These are phyloP conservation scores for Anaeromyces robustus DNA, from an alignment of 192 early-diverging fungal genomes.

Conservation along the genomic window DNA sequence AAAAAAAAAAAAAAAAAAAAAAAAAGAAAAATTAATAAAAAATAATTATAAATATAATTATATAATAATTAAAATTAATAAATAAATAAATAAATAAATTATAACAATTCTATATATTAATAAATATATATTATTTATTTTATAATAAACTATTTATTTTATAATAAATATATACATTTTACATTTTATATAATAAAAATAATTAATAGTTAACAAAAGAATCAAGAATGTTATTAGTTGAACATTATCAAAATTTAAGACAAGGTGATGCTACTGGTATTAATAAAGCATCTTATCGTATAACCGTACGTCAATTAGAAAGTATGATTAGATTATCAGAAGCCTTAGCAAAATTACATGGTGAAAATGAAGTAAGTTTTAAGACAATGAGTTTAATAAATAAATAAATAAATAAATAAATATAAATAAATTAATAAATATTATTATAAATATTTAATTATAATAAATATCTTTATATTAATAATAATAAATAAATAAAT, in stretches of 20 bases:
- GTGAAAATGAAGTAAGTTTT: slow-evolving; percentile 27
- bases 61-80: too few species aligned
- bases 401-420: background rate
- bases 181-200: too few species aligned
- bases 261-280: slow-evolving; percentile 59
- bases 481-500: background rate
- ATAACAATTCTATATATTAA: too few species aligned
- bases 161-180: too few species aligned
- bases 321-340: slow-evolving; percentile 91
- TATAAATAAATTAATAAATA: background rate
- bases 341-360: slow-evolving; percentile 81
- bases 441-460: too few species aligned
- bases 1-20: too few species aligned
- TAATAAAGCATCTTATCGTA: slow-evolving; percentile 56
- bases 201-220: slow-evolving; percentile 39
- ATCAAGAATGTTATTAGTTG: slow-evolving; percentile 58
- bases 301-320: slow-evolving; percentile 93
- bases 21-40: too few species aligned
- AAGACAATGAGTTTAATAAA: too few species aligned
- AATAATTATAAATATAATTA: too few species aligned
- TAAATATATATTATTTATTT: too few species aligned
- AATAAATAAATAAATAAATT: too few species aligned
- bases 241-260: slow-evolving; percentile 72
- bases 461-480: background rate
- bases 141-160: too few species aligned